These are phyloP conservation scores for Hypoxylon sp. DNA, from an alignment of 2,329 filamentous ascomycete genomes.

Conservation along the genomic window DNA sequence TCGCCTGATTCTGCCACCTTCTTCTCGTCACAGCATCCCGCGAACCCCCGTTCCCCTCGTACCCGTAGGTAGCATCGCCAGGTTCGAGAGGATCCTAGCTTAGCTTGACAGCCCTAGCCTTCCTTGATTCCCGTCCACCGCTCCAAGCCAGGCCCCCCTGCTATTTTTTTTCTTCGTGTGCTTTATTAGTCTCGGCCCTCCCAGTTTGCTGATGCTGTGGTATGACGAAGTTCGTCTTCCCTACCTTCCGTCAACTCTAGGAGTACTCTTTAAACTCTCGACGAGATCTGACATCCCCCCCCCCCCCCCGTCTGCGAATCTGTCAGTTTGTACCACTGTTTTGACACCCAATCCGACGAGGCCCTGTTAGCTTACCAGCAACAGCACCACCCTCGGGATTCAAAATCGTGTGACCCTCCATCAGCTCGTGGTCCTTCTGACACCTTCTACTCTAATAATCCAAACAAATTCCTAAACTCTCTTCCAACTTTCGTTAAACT, in stretches of 20 bases:
- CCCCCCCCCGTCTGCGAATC: constrained; percentile 15
- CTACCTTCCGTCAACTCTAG: constrained; percentile 41
- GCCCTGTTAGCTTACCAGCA: constrained; percentile 34
- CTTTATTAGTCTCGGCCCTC: constrained; percentile 45
- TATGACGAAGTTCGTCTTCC: constrained; percentile 52
- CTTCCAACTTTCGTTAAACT: constrained; percentile 21
- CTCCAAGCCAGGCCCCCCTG: constrained; percentile 44
- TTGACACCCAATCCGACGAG: constrained; percentile 43
- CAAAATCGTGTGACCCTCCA: constrained; percentile 47
- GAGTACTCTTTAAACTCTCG: constrained; percentile 36
- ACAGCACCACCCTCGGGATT: constrained; percentile 25
- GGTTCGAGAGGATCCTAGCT: constrained; percentile 39
- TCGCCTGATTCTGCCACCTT: constrained; percentile 40
- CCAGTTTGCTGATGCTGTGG: constrained; percentile 45
- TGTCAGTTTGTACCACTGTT: constrained; percentile 35
- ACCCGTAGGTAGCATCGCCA: constrained; percentile 39
- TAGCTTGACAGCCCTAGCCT: constrained; percentile 43
- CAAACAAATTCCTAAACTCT: constrained; percentile 15
- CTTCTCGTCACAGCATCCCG: constrained; percentile 34
- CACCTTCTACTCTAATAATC: constrained; percentile 39
- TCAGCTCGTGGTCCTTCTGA: constrained; percentile 36
- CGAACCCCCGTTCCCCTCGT: constrained; percentile 26
- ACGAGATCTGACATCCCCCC: constrained; percentile 39
- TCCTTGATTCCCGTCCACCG: constrained; percentile 45
- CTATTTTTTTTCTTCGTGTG: constrained; percentile 34